Base-by-base conservation (phyloP, 768 basidiomycete species). In the Boletus rex-veris region DNA sequence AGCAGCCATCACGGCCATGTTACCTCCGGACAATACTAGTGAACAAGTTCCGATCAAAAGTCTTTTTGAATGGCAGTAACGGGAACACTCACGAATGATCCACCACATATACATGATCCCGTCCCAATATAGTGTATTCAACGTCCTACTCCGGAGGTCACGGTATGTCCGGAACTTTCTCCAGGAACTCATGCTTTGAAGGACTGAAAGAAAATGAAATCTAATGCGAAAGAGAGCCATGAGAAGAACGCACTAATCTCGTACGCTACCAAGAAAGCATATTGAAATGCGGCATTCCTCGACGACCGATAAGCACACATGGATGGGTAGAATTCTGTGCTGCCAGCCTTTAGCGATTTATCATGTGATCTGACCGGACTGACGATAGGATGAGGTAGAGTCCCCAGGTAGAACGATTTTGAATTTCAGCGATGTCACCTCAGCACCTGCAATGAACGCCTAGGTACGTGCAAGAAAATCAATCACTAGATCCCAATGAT, bases 31-130 rank as follows among this genome's bases (percentile, higher is more conserved):
- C 16, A 65, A 35, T 7, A 50, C 64, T 66, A 7, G 10, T 40
- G 30, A 0, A 42, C 31, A 19, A 38, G n/a, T 49, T 48, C 18
- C 16, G 12, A 45, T 57, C 46, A 50, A 40, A 40, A 10, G 24
- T 4, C 11, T 16, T 0, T 12, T n/a, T 14, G 12, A 7, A 19
- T 6, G 11, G 9, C 8, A 19, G 50, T 11, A 5, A 7, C 11
- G 10, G 19, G 14, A 6, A 33, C 11, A 2, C 59, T 44, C 28
- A 68, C 65, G 2, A 18, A 65, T 68, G 11, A 61, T 41, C 39
- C 61, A 55, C 43, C 48, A 53, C 64, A 67, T 67, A 16, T 68
- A 67, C 48, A 56, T 18, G 38, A 68, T 65, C 8, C 65, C 66
- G 3, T 64, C 67, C 67, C 63, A 61, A 40, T 67, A 67, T 2